Percentiles rank a stretch among this genome's conserved stretches.
Evolutionary conservation across 257 asterid species (phyloP).

Genomic region (Gentiana straminea): DNA sequence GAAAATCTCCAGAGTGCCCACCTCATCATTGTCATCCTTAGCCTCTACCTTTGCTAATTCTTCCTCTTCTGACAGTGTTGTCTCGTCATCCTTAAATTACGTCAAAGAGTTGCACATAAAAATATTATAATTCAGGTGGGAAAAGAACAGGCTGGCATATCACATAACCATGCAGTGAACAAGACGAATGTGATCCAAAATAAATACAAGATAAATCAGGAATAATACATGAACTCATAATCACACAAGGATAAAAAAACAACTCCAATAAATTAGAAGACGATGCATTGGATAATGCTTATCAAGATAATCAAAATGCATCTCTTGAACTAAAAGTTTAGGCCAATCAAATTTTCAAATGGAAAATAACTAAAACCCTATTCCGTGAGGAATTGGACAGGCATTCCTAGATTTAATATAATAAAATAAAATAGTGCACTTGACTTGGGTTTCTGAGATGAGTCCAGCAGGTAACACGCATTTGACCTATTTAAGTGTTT

Average conservation of each 20-base stretch:
- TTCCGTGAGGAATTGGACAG: no score
- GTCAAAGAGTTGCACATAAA: constrained; percentile 3
- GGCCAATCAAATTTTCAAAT: no score
- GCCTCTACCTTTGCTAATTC: constrained; percentile 65
- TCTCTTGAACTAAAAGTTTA: no score
- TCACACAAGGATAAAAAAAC: not conserved
- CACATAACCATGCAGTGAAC: not conserved
- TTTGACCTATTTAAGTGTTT: no score
- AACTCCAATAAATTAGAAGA: constrained; percentile 2
- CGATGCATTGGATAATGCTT: no score
- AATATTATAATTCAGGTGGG: not conserved
- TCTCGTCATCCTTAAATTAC: constrained; percentile 77
- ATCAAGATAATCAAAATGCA: no score
- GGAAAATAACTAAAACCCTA: no score
- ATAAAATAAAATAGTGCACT: no score
- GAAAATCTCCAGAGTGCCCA: constrained; percentile 6
- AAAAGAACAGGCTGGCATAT: not conserved
- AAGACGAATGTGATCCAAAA: not conserved
- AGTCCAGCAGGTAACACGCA: no score
- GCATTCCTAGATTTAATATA: no score
- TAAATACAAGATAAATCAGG: not conserved
- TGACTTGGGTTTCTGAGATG: no score
- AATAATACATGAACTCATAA: not conserved
- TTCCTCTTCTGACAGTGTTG: constrained; percentile 89
- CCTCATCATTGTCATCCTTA: constrained; percentile 53